These are phyloP conservation scores for Trichosanthes cucumerina DNA, from an alignment of 306 rosid species.

Conservation along the genomic window DNA sequence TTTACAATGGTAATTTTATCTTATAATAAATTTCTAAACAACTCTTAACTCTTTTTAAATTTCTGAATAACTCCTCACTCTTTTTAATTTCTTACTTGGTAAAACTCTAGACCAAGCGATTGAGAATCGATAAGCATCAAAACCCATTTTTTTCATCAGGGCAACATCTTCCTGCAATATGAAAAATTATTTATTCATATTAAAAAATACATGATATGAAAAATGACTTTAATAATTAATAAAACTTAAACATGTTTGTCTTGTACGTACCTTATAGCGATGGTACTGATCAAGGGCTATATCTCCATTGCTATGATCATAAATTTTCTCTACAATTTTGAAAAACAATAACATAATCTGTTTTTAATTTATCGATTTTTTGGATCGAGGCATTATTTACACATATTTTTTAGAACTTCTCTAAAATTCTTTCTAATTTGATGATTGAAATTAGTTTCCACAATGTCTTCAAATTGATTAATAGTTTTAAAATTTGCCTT, in stretches of 20 bases:
- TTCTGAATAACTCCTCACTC: not conserved
- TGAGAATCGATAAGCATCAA: conserved; percentile 36
- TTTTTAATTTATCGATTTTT: too few relatives aligned
- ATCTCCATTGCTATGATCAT: conserved; percentile 36
- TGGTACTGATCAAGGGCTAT: conserved; percentile 37
- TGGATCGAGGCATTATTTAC: too few relatives aligned
- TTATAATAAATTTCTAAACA: not conserved
- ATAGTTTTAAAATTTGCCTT: too few relatives aligned
- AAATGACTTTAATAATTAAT: not conserved
- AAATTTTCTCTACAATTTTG: conserved; percentile 21
- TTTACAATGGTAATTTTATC: too few relatives aligned
- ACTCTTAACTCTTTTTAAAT: not conserved
- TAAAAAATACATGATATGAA: not conserved
- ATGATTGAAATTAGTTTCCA: too few relatives aligned
- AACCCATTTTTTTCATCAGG: conserved; percentile 25
- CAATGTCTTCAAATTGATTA: too few relatives aligned
- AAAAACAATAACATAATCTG: too few relatives aligned
- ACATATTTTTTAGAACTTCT: too few relatives aligned
- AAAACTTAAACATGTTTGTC: not conserved
- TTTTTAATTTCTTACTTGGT: conserved; percentile 20
- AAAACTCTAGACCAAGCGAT: conserved; percentile 37
- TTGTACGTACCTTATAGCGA: conserved; percentile 26
- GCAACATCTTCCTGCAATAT: conserved; percentile 24
- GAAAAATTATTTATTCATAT: not conserved
- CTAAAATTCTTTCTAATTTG: not conserved